Percentiles rank a stretch among this genome's conserved stretches.
Evolutionary conservation across 2,329 filamentous ascomycete species (phyloP).

Genomic region (Teratosphaeria epicoccoides): DNA sequence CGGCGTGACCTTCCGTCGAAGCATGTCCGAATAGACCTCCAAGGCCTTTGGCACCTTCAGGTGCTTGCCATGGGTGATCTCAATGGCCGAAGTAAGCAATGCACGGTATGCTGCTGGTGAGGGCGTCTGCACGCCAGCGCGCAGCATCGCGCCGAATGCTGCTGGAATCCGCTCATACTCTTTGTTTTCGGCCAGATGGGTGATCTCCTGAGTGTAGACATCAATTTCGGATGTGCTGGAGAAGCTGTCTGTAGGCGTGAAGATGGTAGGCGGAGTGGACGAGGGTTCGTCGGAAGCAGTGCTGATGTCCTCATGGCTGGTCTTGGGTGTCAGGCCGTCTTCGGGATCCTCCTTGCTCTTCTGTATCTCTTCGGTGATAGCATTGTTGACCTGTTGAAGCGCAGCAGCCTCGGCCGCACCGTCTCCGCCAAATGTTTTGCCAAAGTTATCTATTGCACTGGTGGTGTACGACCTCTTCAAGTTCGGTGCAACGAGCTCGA

Average conservation of each 20-base stretch:
- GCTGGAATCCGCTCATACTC: conserved; percentile 81
- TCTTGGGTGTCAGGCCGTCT: conserved; percentile 17
- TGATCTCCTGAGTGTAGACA: conserved; percentile 67
- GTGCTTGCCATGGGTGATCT: conserved; percentile 66
- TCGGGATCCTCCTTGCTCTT: conserved; percentile 43
- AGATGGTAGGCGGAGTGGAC: conserved; percentile 17
- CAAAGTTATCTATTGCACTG: conserved; percentile 50
- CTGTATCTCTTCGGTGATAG: conserved; percentile 68
- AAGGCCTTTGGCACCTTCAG: conserved; percentile 84
- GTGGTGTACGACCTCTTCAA: conserved; percentile 43
- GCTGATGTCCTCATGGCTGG: conserved; percentile 8
- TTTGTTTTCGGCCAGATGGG: conserved; percentile 57
- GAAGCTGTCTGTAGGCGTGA: conserved; percentile 17
- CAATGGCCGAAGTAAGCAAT: conserved; percentile 71
- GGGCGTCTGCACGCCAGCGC: conserved; percentile 67
- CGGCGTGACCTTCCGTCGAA: conserved; percentile 69
- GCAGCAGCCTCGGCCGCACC: conserved; percentile 42
- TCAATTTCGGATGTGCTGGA: conserved; percentile 50
- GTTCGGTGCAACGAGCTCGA: conserved; percentile 17
- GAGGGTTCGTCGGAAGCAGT: conserved; percentile 13
- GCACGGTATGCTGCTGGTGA: conserved; percentile 85
- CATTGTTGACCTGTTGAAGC: conserved; percentile 74
- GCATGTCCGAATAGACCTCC: conserved; percentile 95
- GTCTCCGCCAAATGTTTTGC: conserved; percentile 40
- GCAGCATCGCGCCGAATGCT: conserved; percentile 82